Evolutionary conservation across 768 basidiomycete genomes (phyloP), one percentile per base, ranked within the genome.

Genomic region (Tubosaeta brunneosetosa): DNA sequence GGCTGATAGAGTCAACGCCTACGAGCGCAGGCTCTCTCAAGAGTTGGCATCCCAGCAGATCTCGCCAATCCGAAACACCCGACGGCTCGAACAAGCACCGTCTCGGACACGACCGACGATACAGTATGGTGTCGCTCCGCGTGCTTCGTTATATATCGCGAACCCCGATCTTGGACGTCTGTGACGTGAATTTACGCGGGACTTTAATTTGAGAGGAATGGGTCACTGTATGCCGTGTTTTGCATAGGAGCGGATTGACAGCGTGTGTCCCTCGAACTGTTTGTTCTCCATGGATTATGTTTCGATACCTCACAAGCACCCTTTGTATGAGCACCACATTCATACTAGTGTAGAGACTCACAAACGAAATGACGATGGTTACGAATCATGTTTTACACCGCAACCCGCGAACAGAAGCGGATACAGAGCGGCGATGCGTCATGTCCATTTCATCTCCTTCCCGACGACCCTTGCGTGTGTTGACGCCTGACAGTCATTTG

Each of bases 91-190:
- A 60, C 76, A 75, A 61, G 66, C 67, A 52, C 62, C 71, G 44
- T 71, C 65, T 54, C 75, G 69, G 61, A 68, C 71, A 47, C 68
- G 71, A 47, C 58, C 69, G 47, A 67, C 65, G 40, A 72, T 83
- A 34, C 74, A 78, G 26, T 91, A 90, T 64, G 87, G 86, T 12
- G 75, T 90, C 32, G 83, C 77, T 33, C 81, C 82, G 22, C 77
- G 79, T 54, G 69, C 79, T 17, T 80, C 81, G 55, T 73, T 91
- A 29, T 91, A 81, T 58, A 76, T 91, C 47, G 85, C 86, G 22
- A 91, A 91, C 67, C 88, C 89, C 34, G 63, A 65, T 53, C 48
- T 50, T 40, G 52, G 53, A 47, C 44, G 43, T 40, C 19, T 49
- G 36, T 67, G 61, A 66, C 32, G 19, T 40, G 53, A 40, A 41